Evolutionary conservation across 768 basidiomycete species (phyloP), one percentile per base, ranked within the genome.

Genomic region (Infundibulicybe gibba): DNA sequence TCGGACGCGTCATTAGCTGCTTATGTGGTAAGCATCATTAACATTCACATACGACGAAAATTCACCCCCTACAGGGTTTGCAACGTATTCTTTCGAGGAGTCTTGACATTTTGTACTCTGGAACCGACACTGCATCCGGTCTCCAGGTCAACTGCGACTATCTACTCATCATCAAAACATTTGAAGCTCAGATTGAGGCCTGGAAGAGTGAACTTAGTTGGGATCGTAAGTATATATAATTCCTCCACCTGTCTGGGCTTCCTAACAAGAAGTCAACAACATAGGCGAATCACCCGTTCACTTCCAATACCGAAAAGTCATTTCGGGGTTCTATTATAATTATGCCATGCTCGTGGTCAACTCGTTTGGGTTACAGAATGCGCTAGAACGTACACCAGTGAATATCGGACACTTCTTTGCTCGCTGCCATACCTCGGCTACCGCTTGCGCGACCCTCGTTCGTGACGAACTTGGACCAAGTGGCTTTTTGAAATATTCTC

Each of bases 341-440:
- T 95, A 95, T 57, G 81, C 85, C 19, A 80, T 81, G 67, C 79
- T 99, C 43, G 90, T 97, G 32, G 70, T 97, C 48, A 94, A 97
- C 61, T 95, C 94, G 1, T 99, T 99, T 56, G 95, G 95, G 10
- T 76, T 99, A 37, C 94, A 99, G 64, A 90, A 95, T 59, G 92
- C 95, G n/a, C 68, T 97, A 47, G 94, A 95, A 65, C 77, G 80
- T 15, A 75, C 79, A 3, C 66, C 77, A 0, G 65, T 87, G 37
- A 82, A 93, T 58, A 83, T 90, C 35, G 83, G 83, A 0, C 84
- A 93, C 66, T 93, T 93, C 69, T 92, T 93, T 58, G 78, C 82
- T 12, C 80, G 88, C 31, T 87, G 85, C 50, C 83, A 92, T 61
- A 74, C 79, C 3, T 76, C 80, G 8, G 90, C 90, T 2, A 81